Base-by-base conservation (phyloP, 2,329 filamentous ascomycete genomes). In the Akanthomyces dipterigenus region DNA sequence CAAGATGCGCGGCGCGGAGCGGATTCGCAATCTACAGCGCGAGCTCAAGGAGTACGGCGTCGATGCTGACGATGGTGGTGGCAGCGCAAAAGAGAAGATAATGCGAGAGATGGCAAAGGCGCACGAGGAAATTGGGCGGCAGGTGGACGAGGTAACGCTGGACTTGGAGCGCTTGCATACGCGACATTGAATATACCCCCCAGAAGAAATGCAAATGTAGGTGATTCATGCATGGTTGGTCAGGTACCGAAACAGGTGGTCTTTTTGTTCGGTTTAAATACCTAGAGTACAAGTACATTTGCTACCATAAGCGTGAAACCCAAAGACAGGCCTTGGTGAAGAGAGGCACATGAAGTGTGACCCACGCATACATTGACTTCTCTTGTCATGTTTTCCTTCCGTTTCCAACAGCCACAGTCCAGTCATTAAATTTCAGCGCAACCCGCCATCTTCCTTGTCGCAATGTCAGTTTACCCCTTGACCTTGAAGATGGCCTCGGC, bases 401-500 rank as follows among this genome's bases (percentile, higher is more conserved):
- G 4, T 18, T 46, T 53, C 6, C 14, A 11, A 49, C 26, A 45
- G 26, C 36, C 24, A 40, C 40, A 48, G 28, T 34, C 36, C 22
- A 34, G 9, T 48, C 31, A 59, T 59, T 53, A 59, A 45, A 24
- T 18, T 45, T 51, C 56, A 59, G 45, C 36, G 26, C 36, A 38
- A 16, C 28, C 40, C 16, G 2, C 38, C n/a, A 36, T 24, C 14
- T 40, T 24, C 50, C 26, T n/a, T 12, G n/a, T 45, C 53, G 49
- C 14, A 11, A 8, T n/a, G 14, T 24, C 11, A 8, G 9, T 65
- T 70, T 81, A 86, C 72, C 88, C 88, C 76, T 88, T 92, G 73
- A 95, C 84, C 78, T 91, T 90, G 82, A 86, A 91, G 77, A 95
- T 93, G 72, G 88, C 83, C 81, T 93, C 87, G 63, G 90, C 90